Evolutionary conservation across 116 monocot species (phyloP).

Genomic region (Thalassia testudinum): DNA sequence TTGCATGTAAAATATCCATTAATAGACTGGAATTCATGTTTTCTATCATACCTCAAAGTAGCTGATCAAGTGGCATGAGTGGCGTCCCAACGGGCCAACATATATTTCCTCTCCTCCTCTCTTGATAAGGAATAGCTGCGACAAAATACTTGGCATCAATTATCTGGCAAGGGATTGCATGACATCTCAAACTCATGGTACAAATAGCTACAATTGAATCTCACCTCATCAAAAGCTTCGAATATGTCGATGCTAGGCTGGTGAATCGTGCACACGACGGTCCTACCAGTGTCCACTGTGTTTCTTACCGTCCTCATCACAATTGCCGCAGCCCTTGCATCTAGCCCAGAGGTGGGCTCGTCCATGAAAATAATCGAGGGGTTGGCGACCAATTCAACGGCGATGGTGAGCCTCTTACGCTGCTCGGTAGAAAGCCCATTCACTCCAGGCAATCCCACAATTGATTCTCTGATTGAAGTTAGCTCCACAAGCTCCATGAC

Average conservation of each 20-base stretch:
- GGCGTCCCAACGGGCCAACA: constrained; percentile 56
- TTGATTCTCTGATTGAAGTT: constrained; percentile 24
- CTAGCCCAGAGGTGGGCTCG: constrained; percentile 85
- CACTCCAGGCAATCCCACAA: constrained; percentile 74
- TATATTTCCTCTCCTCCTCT: constrained; percentile 73
- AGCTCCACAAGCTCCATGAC: constrained; percentile 83
- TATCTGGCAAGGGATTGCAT: too few species aligned
- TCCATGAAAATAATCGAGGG: constrained; percentile 96
- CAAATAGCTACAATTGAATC: neutral
- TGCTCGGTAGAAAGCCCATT: constrained; percentile 83
- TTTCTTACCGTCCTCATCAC: constrained; percentile 88
- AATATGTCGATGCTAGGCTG: constrained; percentile 93
- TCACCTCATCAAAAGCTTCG: constrained; percentile 89
- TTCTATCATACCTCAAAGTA: constrained; percentile 46
- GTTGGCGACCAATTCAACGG: constrained; percentile 83
- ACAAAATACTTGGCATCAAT: neutral
- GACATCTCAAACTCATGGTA: neutral
- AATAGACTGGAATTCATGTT: too few species aligned
- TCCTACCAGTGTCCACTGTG: constrained; percentile 75
- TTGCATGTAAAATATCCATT: too few species aligned
- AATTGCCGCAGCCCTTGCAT: constrained; percentile 86
- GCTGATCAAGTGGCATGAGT: constrained; percentile 42
- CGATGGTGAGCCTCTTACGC: constrained; percentile 74
- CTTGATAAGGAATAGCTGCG: constrained; percentile 62
- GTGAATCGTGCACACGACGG: constrained; percentile 90